A percentile compares a stretch with the other conserved stretches of the same genome.
Evolutionary conservation across 2,329 filamentous ascomycete species (phyloP).

Genomic region (Fusarium oligoseptatum): DNA sequence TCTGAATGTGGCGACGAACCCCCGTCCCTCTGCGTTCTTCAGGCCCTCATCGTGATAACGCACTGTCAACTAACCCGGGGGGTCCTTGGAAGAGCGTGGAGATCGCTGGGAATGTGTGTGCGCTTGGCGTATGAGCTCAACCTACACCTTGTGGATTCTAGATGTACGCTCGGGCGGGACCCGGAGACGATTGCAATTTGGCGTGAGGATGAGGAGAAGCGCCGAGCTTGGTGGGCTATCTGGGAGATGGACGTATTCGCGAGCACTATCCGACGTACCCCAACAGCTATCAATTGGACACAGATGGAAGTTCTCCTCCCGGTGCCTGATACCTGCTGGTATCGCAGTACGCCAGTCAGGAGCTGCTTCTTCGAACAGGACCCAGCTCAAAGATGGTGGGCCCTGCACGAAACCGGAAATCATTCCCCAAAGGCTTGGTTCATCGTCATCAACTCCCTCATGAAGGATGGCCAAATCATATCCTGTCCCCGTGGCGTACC

Average conservation of each 20-base stretch:
- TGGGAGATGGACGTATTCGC: constrained; percentile 60
- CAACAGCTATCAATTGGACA: constrained; percentile 25
- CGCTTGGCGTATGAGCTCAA: constrained; percentile 52
- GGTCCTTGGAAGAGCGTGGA: constrained; percentile 54
- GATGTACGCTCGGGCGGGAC: constrained; percentile 14
- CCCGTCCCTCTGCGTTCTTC: constrained; percentile 52
- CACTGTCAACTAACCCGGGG: constrained; percentile 52
- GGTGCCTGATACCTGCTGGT: constrained; percentile 52
- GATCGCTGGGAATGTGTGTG: constrained; percentile 48
- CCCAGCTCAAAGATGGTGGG: constrained; percentile 50
- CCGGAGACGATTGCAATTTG: constrained; percentile 20
- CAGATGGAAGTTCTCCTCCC: constrained; percentile 54
- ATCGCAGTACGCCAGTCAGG: constrained; percentile 34
- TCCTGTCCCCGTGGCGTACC: background rate
- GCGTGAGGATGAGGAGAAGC: constrained; percentile 51
- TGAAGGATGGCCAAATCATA: background rate
- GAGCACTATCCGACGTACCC: constrained; percentile 54
- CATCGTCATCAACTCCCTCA: background rate
- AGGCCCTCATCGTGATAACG: constrained; percentile 52
- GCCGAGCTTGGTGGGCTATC: constrained; percentile 56
- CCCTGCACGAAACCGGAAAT: constrained; percentile 31
- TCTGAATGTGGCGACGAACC: constrained; percentile 49
- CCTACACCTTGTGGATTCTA: constrained; percentile 43
- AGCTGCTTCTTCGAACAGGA: constrained; percentile 51
- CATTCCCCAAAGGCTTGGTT: background rate